Base-by-base conservation (phyloP, 345 rosid genomes). In the Sapria himalayana region DNA sequence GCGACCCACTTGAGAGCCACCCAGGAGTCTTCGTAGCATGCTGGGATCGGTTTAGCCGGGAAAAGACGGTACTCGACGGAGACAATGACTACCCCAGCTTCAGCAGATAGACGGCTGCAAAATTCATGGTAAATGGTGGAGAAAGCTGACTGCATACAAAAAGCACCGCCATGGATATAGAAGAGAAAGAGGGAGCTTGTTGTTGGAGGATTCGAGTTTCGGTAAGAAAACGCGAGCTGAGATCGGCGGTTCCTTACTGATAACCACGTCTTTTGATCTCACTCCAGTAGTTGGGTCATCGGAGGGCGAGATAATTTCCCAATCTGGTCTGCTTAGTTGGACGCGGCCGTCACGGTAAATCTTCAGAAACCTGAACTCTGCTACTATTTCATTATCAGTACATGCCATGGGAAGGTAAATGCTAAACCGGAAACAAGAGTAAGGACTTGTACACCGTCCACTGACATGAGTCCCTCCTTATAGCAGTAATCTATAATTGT, bases 1-100 rank as follows among this genome's bases (percentile, higher is more conserved):
- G 58, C 62, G 1, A 60, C 64, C 77, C 77, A 71, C 27, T 29
- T 34, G 43, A 71, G 77, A 9, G 55, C 70, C 0, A 61, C 54
- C 77, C 73, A 66, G 1, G 68, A 60, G 10, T 71, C 70, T 3
- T 66, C 68, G 23, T 61, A 71, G 33, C 68, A 63, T 3, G 51
- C 67, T 38, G 70, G 67, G 22, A 63, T 39, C 15, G 73, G 70
- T 14, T 60, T 47, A 22, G 19, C 50, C 10, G 66, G 76, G 46
- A 62, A 59, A 14, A 60, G 43, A 32, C 73, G 34, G 58, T 67
- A 62, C 40, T 67, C 69, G 3, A 67, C 33, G 3, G 66, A 56
- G 41, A 67, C 56, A 0, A 45, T 48, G 1, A 67, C 19, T 2
- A 53, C 41, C 29, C 50, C 23, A 7, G 66, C 58, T 15, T 46